Evolutionary conservation across 768 basidiomycete genomes (phyloP), one percentile per base, ranked within the genome.

Genomic region (Hygrophoropsis aurantiaca): DNA sequence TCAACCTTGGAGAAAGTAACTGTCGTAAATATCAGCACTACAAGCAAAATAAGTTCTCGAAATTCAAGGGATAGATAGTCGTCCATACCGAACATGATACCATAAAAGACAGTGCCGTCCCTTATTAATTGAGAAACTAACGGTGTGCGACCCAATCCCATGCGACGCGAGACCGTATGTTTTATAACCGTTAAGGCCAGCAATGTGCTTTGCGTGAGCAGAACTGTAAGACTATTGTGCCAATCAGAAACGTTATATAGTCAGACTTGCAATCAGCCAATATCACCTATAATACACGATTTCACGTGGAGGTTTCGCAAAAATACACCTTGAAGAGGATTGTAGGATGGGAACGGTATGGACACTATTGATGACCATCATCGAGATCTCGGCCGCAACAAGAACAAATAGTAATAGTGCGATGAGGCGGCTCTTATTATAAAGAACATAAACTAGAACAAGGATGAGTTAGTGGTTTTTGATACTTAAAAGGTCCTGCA

Each of bases 51-150:
- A 9, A 6, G 6, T 9, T n/a, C 36, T 8, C 5, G 20, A 16
- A 25, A 25, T 33, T 20, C 15, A 43, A 18, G 11, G 5, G 36
- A 9, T 21, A n/a, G 20, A 20, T 25, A n/a, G 23, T 46, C n/a
- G n/a, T n/a, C n/a, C n/a, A 16, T 42, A 77, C 77, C 44, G 48
- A 74, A 72, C 8, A 76, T 50, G 3, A 71, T 38, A 25, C 72
- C 36, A 56, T 73, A 77, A 1, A 73, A 70, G 62, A 71, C 70
- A 3, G 70, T 68, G 5, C 77, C 71, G 55, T 79, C 77, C n/a
- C 70, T 68, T 54, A 74, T 61, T 11, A 78, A 59, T 35, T 77
- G 51, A 5, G 63, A 49, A 11, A 74, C 51, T 7, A 78, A 55
- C 0, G 72, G 75, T 1, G 69, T 65, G 38, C 72, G 66, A 20